phyloP scores from a whole-genome alignment of 2,329 filamentous ascomycete species.

The Sclerotinia sclerotiorum region DNA sequence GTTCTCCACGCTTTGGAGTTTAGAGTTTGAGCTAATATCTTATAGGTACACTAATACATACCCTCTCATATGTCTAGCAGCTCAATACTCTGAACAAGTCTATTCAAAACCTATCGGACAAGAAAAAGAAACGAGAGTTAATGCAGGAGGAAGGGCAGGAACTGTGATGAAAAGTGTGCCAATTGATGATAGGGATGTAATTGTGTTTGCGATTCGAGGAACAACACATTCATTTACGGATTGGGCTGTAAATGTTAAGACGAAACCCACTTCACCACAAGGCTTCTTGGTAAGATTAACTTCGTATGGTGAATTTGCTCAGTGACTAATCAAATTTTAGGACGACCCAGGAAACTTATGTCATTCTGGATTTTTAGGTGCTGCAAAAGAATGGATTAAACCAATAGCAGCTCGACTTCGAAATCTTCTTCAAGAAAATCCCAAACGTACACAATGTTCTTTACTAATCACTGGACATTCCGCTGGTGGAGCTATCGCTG shows the following conservation, averaged over 20 bases:
- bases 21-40: neutral
- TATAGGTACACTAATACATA: constrained; percentile 70
- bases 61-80: constrained; percentile 74
- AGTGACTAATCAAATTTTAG: constrained; percentile 30
- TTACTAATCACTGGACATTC: constrained; percentile 84
- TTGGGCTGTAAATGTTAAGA: constrained; percentile 81
- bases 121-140: constrained; percentile 68
- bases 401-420: constrained; percentile 71
- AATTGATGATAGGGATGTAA: constrained; percentile 73
- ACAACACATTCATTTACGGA: constrained; percentile 73
- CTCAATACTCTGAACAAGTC: constrained; percentile 72
- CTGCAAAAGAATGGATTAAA: constrained; percentile 71
- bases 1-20: neutral
- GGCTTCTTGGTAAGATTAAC: constrained; percentile 59
- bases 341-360: constrained; percentile 77
- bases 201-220: constrained; percentile 82
- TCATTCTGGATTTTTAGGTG: constrained; percentile 76
- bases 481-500: constrained; percentile 80
- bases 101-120: constrained; percentile 64
- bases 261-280: constrained; percentile 61
- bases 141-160: constrained; percentile 69
- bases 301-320: neutral
- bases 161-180: constrained; percentile 78
- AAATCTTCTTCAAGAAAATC: constrained; percentile 70
- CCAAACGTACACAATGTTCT: constrained; percentile 62